phyloP scores from a whole-genome alignment of 495 filamentous ascomycete genomes.

The Emericellopsis terricola region DNA sequence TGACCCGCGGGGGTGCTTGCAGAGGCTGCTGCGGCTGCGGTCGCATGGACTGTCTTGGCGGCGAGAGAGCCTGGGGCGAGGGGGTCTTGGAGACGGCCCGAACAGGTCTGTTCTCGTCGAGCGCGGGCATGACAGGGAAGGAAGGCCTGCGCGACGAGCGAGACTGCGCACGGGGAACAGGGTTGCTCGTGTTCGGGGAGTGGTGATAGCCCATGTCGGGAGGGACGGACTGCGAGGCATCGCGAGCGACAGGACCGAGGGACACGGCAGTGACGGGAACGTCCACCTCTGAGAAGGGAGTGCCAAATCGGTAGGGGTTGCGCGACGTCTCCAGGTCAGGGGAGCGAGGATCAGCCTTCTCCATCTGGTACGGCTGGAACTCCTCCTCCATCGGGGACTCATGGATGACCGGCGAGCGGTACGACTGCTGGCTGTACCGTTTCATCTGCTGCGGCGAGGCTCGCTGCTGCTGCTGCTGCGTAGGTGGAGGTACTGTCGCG shows the following conservation, averaged over 20 bases:
- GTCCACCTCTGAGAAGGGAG: conserved; percentile 79
- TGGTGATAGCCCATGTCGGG: conserved; percentile 70
- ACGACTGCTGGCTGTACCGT: background rate
- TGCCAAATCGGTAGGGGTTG: conserved; percentile 50
- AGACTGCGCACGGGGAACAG: conserved; percentile 27
- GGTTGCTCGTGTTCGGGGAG: conserved; percentile 10
- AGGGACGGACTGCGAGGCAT: conserved; percentile 73
- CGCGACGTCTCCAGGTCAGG: conserved; percentile 30
- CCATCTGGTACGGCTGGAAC: conserved; percentile 33
- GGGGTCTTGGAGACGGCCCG: conserved; percentile 10
- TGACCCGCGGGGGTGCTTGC: conserved; percentile 25
- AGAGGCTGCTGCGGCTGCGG: conserved; percentile 10
- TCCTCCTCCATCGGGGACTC: conserved; percentile 11
- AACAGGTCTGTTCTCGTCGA: conserved; percentile 30
- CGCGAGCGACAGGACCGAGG: conserved; percentile 47
- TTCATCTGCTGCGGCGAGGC: conserved; percentile 3
- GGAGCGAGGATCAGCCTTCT: conserved; percentile 25
- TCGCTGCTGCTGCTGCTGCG: conserved; percentile 13
- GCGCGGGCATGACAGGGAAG: conserved; percentile 34
- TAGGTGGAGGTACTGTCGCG: conserved; percentile 9
- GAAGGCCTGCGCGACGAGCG: conserved; percentile 36
- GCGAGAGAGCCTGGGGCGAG: conserved; percentile 8
- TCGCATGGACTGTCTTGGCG: conserved; percentile 8
- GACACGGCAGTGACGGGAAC: conserved; percentile 66
- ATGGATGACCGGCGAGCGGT: background rate